These are phyloP conservation scores for Phytophthora hybrid DNA, from an alignment of 352 stramenopile genomes.

Conservation along the genomic window DNA sequence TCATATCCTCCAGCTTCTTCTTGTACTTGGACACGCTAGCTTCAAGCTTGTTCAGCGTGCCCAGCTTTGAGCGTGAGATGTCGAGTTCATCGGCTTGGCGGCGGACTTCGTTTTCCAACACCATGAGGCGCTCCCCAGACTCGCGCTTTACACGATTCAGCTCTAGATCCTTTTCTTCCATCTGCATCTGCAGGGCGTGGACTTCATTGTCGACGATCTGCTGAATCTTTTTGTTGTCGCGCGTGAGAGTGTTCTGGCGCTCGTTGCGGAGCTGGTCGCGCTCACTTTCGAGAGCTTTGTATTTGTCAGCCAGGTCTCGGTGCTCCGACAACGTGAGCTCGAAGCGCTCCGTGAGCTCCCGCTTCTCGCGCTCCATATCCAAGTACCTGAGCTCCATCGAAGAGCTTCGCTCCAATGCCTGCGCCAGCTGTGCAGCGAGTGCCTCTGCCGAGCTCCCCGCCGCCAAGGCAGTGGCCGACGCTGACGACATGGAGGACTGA, in stretches of 20 bases:
- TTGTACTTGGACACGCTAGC: slow-evolving; percentile 87
- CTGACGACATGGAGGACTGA: slow-evolving; percentile 28
- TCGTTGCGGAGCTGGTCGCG: slow-evolving; percentile 76
- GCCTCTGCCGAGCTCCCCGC: slow-evolving; percentile 53
- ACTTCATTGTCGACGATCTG: slow-evolving; percentile 88
- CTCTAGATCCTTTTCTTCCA: slow-evolving; percentile 85
- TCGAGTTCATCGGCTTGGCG: slow-evolving; percentile 87
- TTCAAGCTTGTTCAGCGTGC: slow-evolving; percentile 82
- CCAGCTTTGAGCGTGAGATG: slow-evolving; percentile 88
- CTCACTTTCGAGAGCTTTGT: slow-evolving; percentile 64
- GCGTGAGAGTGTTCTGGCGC: slow-evolving; percentile 76
- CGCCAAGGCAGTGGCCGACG: slow-evolving; percentile 40
- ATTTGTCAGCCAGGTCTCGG: slow-evolving; percentile 52
- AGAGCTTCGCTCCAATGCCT: slow-evolving; percentile 75
- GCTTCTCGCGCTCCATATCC: slow-evolving; percentile 83
- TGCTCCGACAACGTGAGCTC: slow-evolving; percentile 68
- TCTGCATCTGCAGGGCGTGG: slow-evolving; percentile 74
- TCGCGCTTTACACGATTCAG: slow-evolving; percentile 78
- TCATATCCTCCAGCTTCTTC: slow-evolving; percentile 89
- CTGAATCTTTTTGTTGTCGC: slow-evolving; percentile 91
- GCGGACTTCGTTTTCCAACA: slow-evolving; percentile 88
- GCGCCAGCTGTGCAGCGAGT: slow-evolving; percentile 61
- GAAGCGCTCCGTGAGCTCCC: slow-evolving; percentile 75
- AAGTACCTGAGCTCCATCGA: slow-evolving; percentile 77
- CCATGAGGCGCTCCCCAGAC: slow-evolving; percentile 75